These are phyloP conservation scores for Cercospora sp. DNA, from an alignment of 2,329 filamentous ascomycete species.

Conservation along the genomic window DNA sequence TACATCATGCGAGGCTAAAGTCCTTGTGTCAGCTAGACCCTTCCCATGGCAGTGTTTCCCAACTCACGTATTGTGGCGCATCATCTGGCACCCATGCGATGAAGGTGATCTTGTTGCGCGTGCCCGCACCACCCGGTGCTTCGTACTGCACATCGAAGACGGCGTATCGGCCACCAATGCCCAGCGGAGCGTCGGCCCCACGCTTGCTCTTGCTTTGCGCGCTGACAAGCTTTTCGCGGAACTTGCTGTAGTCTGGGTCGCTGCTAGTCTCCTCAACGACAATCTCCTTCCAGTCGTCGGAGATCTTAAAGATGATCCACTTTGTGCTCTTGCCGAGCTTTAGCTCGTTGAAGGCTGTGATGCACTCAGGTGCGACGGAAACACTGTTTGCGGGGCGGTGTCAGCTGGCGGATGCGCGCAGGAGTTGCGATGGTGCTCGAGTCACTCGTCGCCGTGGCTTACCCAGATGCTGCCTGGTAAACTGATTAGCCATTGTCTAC, in stretches of 20 bases:
- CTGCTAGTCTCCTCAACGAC: conserved; percentile 72
- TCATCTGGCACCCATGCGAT: conserved; percentile 80
- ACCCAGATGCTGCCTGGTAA: conserved; percentile 28
- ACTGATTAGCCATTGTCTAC: conserved; percentile 10
- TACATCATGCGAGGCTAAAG: conserved; percentile 85
- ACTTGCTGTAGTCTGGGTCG: conserved; percentile 67
- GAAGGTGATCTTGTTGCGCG: conserved; percentile 74
- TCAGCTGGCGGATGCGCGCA: conserved; percentile 5
- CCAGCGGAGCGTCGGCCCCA: conserved; percentile 47
- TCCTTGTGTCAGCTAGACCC: neutral
- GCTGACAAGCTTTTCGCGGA: conserved; percentile 74
- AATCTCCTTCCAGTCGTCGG: conserved; percentile 78
- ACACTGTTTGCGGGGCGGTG: conserved; percentile 55
- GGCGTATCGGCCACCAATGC: conserved; percentile 72
- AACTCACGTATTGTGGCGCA: conserved; percentile 71
- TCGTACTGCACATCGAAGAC: conserved; percentile 83
- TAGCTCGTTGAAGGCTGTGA: conserved; percentile 70
- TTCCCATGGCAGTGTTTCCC: neutral
- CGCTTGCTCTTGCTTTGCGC: conserved; percentile 71
- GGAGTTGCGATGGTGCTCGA: conserved; percentile 13
- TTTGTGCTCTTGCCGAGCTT: conserved; percentile 77
- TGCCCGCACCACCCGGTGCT: conserved; percentile 69
- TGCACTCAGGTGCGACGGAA: conserved; percentile 70
- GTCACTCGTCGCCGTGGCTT: conserved; percentile 14
- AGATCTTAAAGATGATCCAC: conserved; percentile 87